phyloP scores from a whole-genome alignment of 306 rosid species.

The Gleditsia sinensis region DNA sequence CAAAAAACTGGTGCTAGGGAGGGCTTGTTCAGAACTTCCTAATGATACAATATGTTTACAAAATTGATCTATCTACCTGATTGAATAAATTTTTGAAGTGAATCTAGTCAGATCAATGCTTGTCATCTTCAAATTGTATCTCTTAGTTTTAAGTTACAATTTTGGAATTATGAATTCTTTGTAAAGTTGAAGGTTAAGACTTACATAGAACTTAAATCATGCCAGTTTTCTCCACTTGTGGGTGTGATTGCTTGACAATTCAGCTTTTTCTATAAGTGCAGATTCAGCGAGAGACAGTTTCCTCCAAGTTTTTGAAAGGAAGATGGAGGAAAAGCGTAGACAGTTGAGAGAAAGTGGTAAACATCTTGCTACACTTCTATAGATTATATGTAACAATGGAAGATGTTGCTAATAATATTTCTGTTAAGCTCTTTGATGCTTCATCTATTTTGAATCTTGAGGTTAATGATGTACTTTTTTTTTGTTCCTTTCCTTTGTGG shows the following conservation, averaged over 20 bases:
- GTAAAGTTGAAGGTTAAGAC: slow-evolving; percentile 30
- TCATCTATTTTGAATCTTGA: slow-evolving; percentile 23
- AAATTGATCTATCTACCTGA: slow-evolving; percentile 2
- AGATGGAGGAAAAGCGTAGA: slow-evolving; percentile 84
- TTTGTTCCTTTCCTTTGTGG: slow-evolving; percentile 13
- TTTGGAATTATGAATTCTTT: slow-evolving; percentile 18
- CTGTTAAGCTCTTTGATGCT: slow-evolving; percentile 28
- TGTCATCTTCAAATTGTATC: slow-evolving; percentile 20
- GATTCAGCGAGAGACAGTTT: slow-evolving; percentile 74
- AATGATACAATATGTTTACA: background rate
- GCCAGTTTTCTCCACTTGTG: slow-evolving; percentile 22
- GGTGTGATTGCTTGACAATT: slow-evolving; percentile 44
- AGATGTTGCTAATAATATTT: slow-evolving; percentile 32
- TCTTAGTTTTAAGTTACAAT: slow-evolving; percentile 8
- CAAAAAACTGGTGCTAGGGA: background rate
- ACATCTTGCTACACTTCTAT: slow-evolving; percentile 31
- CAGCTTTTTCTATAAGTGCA: slow-evolving; percentile 54
- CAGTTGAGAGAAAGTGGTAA: slow-evolving; percentile 86
- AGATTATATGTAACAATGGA: slow-evolving; percentile 29
- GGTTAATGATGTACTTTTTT: slow-evolving; percentile 31
- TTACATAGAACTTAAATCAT: slow-evolving; percentile 20
- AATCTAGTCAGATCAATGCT: slow-evolving; percentile 21
- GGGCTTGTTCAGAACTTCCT: slow-evolving; percentile 3
- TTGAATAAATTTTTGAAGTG: background rate
- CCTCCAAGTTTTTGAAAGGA: slow-evolving; percentile 78